phyloP scores from a whole-genome alignment of 2,329 filamentous ascomycete species.

The Penicillium sp. region DNA sequence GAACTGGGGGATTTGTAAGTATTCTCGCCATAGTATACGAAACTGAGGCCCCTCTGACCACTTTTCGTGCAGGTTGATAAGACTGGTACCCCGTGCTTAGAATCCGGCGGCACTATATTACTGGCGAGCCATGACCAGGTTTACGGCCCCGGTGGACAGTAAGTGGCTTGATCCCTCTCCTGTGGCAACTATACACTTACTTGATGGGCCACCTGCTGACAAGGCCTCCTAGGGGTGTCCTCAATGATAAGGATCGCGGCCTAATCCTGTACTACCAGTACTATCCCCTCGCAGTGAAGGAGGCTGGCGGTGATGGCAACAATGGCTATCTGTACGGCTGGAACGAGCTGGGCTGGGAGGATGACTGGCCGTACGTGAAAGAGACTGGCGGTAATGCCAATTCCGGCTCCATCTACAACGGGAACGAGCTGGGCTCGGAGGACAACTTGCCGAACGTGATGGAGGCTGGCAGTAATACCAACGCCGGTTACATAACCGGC shows the following conservation, averaged over 20 bases:
- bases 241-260: constrained; percentile 44
- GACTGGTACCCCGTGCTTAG: constrained; percentile 54
- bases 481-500: too few species aligned
- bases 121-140: constrained; percentile 61
- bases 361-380: too few species aligned
- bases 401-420: too few species aligned
- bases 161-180: constrained; percentile 40
- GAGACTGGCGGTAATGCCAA: too few species aligned
- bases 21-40: too few species aligned
- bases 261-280: constrained; percentile 67
- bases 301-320: constrained; percentile 49
- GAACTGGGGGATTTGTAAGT: constrained; percentile 57
- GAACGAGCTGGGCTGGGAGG: constrained; percentile 44
- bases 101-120: constrained; percentile 63
- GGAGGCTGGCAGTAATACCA: too few species aligned
- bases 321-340: constrained; percentile 49
- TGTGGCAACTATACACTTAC: constrained; percentile 7
- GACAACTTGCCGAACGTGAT: too few species aligned
- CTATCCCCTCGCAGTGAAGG: constrained; percentile 48
- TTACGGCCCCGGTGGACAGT: constrained; percentile 69
- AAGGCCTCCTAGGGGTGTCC: constrained; percentile 26
- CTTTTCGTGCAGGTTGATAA: constrained; percentile 50
- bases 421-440: too few species aligned
- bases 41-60: too few species aligned
- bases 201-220: too few species aligned